Percentiles rank a stretch among this genome's conserved stretches.
phyloP scores from a whole-genome alignment of 2,329 filamentous ascomycete genomes.

The Sclerotinia borealis region DNA sequence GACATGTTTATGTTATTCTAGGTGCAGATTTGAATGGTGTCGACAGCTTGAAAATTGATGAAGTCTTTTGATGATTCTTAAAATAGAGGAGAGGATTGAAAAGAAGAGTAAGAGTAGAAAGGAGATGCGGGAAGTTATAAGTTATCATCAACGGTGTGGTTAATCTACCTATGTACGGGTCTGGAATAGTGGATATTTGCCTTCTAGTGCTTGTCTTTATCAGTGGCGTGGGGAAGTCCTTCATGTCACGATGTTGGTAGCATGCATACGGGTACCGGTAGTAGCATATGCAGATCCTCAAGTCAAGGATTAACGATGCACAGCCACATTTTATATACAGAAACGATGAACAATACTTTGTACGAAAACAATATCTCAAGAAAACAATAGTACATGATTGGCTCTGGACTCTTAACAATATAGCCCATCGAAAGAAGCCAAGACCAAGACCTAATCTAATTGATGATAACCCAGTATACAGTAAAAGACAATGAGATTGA shows the following conservation, averaged over 20 bases:
- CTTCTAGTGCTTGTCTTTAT: background rate
- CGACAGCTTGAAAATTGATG: background rate
- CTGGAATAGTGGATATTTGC: background rate
- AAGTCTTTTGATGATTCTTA: background rate
- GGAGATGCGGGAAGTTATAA: too few species aligned
- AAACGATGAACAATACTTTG: background rate
- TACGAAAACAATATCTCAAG: background rate
- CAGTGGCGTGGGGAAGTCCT: background rate
- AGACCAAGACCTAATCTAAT: background rate
- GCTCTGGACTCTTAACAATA: background rate
- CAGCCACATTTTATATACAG: background rate
- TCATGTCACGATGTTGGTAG: background rate
- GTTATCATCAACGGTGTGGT: background rate
- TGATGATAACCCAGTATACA: background rate
- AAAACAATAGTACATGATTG: background rate
- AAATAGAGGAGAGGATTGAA: background rate
- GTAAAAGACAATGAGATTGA: background rate
- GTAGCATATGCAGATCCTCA: too few species aligned
- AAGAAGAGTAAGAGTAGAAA: background rate
- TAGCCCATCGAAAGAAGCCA: background rate
- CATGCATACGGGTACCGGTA: too few species aligned
- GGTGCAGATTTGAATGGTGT: background rate
- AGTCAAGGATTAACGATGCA: background rate
- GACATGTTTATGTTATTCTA: conserved; percentile 14
- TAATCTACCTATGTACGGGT: background rate